phyloP scores from a whole-genome alignment of 345 rosid species.

The Aquilaria malaccensis region DNA sequence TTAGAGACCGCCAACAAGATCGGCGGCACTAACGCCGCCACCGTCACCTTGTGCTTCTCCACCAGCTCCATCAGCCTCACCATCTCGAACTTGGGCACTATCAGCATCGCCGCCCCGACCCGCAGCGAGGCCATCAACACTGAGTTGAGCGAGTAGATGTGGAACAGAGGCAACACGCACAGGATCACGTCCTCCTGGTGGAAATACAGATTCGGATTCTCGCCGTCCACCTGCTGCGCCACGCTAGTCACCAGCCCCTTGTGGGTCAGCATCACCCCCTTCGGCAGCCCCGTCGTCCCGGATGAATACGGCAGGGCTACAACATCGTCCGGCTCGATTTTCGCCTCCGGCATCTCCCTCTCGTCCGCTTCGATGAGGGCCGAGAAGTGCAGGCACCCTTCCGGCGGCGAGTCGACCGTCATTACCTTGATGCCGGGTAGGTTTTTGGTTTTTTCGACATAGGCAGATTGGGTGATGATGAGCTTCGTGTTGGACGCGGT shows the following conservation, averaged over 20 bases:
- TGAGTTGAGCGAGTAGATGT: constrained; percentile 44
- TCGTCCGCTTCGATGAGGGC: constrained; percentile 34
- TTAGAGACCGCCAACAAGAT: constrained; percentile 46
- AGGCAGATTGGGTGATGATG: constrained; percentile 38
- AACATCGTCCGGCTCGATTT: constrained; percentile 45
- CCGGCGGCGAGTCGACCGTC: constrained; percentile 32
- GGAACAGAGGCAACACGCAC: constrained; percentile 52
- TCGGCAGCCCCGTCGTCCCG: constrained; percentile 73
- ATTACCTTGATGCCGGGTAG: constrained; percentile 33
- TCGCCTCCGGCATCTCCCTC: constrained; percentile 24
- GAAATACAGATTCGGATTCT: constrained; percentile 56
- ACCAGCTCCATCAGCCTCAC: constrained; percentile 32
- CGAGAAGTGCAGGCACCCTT: constrained; percentile 39
- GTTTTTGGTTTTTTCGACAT: constrained; percentile 32
- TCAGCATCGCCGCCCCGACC: constrained; percentile 59
- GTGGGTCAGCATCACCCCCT: constrained; percentile 76
- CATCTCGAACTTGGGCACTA: constrained; percentile 60
- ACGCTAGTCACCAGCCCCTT: constrained; percentile 53
- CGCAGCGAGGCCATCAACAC: constrained; percentile 48
- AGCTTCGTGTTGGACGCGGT: constrained; percentile 33
- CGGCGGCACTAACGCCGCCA: constrained; percentile 62
- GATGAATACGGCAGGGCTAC: constrained; percentile 72
- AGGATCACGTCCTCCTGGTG: constrained; percentile 49
- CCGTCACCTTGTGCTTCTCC: constrained; percentile 39
- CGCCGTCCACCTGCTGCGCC: constrained; percentile 69